Percentiles rank a stretch among this genome's conserved stretches.
Conservation (phyloP, 192 early-diverging fungal genomes). For the Thamnidium elegans region DNA sequence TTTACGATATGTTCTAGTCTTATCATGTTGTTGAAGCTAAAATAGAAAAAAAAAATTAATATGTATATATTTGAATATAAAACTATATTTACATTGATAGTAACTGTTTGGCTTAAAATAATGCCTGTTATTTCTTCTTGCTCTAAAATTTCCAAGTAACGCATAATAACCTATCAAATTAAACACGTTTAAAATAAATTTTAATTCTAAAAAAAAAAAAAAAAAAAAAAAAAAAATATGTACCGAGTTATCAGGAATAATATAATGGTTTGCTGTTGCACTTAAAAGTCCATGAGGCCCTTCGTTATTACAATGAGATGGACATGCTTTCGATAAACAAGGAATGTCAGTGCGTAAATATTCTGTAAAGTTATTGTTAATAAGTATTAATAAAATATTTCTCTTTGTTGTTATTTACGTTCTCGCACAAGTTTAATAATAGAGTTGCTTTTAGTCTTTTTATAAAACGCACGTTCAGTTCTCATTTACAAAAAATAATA, state of each 20-base stretch:
- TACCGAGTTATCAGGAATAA: slow-evolving; percentile 56
- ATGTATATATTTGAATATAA: background rate
- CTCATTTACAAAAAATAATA: slow-evolving; percentile 13
- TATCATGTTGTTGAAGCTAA: slow-evolving; percentile 59
- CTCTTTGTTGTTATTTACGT: slow-evolving; percentile 32
- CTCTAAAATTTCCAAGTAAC: slow-evolving; percentile 72
- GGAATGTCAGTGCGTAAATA: slow-evolving; percentile 60
- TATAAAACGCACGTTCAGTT: slow-evolving; percentile 37
- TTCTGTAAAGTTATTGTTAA: slow-evolving; percentile 24
- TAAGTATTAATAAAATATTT: background rate
- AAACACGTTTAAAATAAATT: background rate
- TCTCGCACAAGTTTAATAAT: slow-evolving; percentile 54
- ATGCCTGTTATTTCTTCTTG: slow-evolving; percentile 61
- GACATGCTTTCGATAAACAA: slow-evolving; percentile 48
- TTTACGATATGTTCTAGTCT: slow-evolving; percentile 58
- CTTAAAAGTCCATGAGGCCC: slow-evolving; percentile 39
- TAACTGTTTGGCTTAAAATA: slow-evolving; percentile 65
- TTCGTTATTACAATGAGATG: slow-evolving; percentile 26
- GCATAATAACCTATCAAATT: slow-evolving; percentile 37
- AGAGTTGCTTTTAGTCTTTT: slow-evolving; percentile 49
- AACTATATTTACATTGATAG: slow-evolving; percentile 44
- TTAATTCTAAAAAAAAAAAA: background rate
- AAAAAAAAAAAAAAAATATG: background rate
- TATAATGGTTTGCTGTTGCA: slow-evolving; percentile 37
- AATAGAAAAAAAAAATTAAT: background rate